Percentiles rank a stretch among this genome's conserved stretches.
These are phyloP conservation scores for Achlya hypogyna DNA, from an alignment of 352 stramenopile species.

Conservation along the genomic window DNA sequence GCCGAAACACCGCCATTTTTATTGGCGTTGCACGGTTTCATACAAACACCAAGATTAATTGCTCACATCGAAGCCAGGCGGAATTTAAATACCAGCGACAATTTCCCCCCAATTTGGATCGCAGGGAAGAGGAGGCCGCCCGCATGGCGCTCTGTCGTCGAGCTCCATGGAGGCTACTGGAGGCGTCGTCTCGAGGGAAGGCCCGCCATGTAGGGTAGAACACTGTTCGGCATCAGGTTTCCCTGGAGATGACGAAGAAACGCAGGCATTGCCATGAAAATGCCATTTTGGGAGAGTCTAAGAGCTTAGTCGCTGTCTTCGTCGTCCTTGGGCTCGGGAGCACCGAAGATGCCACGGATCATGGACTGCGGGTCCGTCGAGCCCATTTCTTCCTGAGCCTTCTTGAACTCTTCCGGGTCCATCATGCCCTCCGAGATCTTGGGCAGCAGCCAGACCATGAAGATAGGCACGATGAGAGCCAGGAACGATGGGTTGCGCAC, in stretches of 20 bases:
- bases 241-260: too few relatives aligned
- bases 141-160: too few relatives aligned
- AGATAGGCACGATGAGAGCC: constrained; percentile 65
- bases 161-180: too few relatives aligned
- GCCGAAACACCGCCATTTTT: background rate
- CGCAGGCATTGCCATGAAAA: too few relatives aligned
- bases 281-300: too few relatives aligned
- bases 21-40: background rate
- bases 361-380: constrained; percentile 55
- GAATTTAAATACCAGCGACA: background rate
- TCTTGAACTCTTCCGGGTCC: constrained; percentile 83
- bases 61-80: too few relatives aligned
- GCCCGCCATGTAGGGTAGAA: too few relatives aligned
- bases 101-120: background rate
- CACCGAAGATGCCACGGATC: constrained; percentile 61
- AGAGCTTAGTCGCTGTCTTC: constrained; percentile 25
- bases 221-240: too few relatives aligned
- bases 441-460: constrained; percentile 64
- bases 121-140: background rate
- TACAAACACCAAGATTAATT: background rate
- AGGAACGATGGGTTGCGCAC: constrained; percentile 80
- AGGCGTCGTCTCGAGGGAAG: too few relatives aligned
- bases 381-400: constrained; percentile 76
- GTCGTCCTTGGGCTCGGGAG: constrained; percentile 33
- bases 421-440: constrained; percentile 75